Percentiles rank a stretch among this genome's conserved stretches.
phyloP scores from a whole-genome alignment of 2,329 filamentous ascomycete genomes.

The Tolypocladium ovalisporum region DNA sequence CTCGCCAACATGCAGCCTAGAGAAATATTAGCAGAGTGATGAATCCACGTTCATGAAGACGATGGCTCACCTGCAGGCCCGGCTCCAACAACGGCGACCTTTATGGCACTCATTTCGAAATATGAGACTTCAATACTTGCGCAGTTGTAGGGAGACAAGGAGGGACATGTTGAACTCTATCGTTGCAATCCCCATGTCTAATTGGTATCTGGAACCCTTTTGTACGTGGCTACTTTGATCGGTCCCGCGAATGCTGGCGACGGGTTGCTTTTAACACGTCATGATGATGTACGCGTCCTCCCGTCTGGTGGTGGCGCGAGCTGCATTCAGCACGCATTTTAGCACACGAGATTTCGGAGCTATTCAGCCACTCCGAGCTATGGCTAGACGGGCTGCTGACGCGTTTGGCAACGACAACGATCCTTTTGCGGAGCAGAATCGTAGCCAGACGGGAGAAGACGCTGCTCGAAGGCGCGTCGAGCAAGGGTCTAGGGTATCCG shows the following conservation, averaged over 20 bases:
- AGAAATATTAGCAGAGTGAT: neutral
- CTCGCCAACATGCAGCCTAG: slow-evolving; percentile 26
- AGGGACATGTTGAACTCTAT: too few species aligned
- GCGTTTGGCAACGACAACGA: neutral
- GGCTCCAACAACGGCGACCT: neutral
- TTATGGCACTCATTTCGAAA: neutral
- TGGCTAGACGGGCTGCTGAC: neutral
- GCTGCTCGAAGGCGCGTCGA: neutral
- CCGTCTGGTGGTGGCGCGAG: neutral
- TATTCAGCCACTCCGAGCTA: neutral
- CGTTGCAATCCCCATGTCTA: too few species aligned
- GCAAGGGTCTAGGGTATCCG: neutral
- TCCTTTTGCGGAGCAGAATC: neutral
- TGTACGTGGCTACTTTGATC: neutral
- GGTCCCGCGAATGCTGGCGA: neutral
- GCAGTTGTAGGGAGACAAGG: neutral
- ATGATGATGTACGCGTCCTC: neutral
- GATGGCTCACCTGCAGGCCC: neutral
- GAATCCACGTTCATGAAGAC: too few species aligned
- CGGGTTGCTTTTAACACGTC: neutral
- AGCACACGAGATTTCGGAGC: neutral
- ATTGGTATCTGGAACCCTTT: too few species aligned
- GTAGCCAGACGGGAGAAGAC: neutral
- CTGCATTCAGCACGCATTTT: neutral
- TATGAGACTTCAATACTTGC: too few species aligned